Percentiles rank a stretch among this genome's conserved stretches.
phyloP scores from a whole-genome alignment of 176 grass and related monocot species.

The Musa acuminata region DNA sequence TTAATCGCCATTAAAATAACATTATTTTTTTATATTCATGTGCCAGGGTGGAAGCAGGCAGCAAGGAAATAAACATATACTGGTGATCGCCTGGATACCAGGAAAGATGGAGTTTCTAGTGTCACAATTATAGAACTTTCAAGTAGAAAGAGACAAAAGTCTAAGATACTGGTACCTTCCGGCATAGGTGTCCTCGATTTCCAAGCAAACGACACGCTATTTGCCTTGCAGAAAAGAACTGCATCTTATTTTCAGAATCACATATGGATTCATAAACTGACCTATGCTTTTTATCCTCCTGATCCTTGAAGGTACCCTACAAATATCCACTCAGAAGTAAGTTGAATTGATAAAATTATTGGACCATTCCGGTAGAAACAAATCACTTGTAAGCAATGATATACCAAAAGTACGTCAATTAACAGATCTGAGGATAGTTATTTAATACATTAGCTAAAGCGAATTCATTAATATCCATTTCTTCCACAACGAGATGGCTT shows the following conservation, averaged over 20 bases:
- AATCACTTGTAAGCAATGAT: neutral
- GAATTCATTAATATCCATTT: too few relatives aligned
- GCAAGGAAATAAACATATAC: too few relatives aligned
- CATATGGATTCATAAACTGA: conserved; percentile 45
- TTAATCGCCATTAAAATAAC: neutral
- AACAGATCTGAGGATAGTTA: too few relatives aligned
- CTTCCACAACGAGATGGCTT: too few relatives aligned
- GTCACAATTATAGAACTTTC: neutral
- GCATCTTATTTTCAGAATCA: conserved; percentile 76
- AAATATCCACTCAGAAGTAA: conserved; percentile 11
- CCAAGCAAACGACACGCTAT: conserved; percentile 78
- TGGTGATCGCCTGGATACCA: too few relatives aligned
- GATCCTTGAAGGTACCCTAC: conserved; percentile 66
- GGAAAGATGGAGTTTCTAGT: neutral
- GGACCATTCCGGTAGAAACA: neutral
- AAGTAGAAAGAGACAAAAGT: neutral
- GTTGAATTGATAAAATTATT: neutral
- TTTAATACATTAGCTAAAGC: too few relatives aligned
- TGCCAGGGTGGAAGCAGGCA: neutral
- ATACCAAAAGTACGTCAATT: too few relatives aligned
- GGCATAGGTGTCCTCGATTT: conserved; percentile 72
- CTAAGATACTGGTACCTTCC: conserved; percentile 36
- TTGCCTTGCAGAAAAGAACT: conserved; percentile 79
- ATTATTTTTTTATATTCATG: neutral
- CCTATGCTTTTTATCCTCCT: conserved; percentile 81